phyloP scores from a whole-genome alignment of 495 filamentous ascomycete species.

The Aspergillus carlsbadensis region DNA sequence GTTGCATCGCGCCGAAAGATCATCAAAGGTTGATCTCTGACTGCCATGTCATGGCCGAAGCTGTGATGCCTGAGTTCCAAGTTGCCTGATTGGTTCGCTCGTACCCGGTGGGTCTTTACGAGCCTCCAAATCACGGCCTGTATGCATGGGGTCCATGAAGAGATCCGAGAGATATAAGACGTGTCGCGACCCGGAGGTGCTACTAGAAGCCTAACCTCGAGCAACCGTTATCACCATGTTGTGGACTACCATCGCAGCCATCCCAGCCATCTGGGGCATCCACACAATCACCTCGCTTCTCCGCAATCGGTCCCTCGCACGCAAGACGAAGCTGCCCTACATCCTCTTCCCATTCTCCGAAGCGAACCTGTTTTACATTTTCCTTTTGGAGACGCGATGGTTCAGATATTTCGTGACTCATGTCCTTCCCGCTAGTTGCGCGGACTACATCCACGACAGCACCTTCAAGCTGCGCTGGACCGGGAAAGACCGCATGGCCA shows the following conservation, averaged over 20 bases:
- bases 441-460: background rate
- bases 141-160: no score
- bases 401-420: slow-evolving; percentile 5
- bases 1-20: no score
- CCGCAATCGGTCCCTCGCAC: slow-evolving; percentile 28
- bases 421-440: background rate
- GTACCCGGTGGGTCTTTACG: background rate
- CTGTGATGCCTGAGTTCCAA: no score
- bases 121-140: background rate
- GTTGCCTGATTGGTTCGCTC: background rate
- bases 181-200: no score
- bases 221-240: no score
- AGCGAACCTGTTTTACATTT: slow-evolving; percentile 27
- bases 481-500: slow-evolving; percentile 34
- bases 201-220: no score
- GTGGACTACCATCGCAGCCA: background rate
- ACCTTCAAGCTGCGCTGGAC: slow-evolving; percentile 3
- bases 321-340: slow-evolving; percentile 30
- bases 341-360: slow-evolving; percentile 31
- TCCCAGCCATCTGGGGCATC: background rate
- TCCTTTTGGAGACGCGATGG: slow-evolving; percentile 8
- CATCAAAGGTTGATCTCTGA: no score
- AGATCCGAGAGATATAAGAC: no score
- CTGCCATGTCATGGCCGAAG: no score
- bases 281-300: background rate